phyloP scores from a whole-genome alignment of 2,329 filamentous ascomycete genomes.

The Aspergillus felis region DNA sequence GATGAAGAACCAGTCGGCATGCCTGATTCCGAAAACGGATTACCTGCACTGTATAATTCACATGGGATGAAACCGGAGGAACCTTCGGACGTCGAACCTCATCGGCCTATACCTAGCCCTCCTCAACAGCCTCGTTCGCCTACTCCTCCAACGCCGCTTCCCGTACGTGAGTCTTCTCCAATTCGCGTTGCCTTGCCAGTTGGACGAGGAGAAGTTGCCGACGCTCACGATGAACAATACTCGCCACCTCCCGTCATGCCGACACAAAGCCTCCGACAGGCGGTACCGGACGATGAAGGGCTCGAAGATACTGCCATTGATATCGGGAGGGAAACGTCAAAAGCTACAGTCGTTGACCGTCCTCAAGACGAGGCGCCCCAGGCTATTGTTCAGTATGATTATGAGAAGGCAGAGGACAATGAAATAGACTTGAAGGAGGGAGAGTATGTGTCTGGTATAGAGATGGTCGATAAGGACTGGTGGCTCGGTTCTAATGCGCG shows the following conservation, averaged over 20 bases:
- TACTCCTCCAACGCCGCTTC: conserved; percentile 47
- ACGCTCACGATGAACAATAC: conserved; percentile 41
- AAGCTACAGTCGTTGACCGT: conserved; percentile 50
- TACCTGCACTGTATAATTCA: conserved; percentile 71
- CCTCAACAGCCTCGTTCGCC: conserved; percentile 45
- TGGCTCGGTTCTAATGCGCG: conserved; percentile 89
- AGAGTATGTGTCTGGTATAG: conserved; percentile 83
- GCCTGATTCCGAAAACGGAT: conserved; percentile 62
- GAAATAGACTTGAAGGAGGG: conserved; percentile 89
- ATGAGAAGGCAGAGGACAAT: conserved; percentile 96
- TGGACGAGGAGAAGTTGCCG: conserved; percentile 51
- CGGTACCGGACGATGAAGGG: conserved; percentile 61
- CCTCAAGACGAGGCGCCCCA: conserved; percentile 58
- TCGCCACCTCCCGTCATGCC: conserved; percentile 52
- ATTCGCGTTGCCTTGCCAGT: conserved; percentile 85
- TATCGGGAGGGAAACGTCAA: conserved; percentile 56
- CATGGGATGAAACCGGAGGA: conserved; percentile 37
- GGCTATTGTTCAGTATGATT: conserved; percentile 86
- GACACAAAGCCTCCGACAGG: conserved; percentile 58
- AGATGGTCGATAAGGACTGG: conserved; percentile 98
- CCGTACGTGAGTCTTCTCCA: conserved; percentile 62
- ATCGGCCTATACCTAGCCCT: conserved; percentile 35
- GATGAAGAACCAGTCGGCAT: conserved; percentile 61
- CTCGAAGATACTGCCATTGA: conserved; percentile 61
- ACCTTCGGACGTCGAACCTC: conserved; percentile 42